Percentiles rank a stretch among this genome's conserved stretches.
Evolutionary conservation across 2,329 filamentous ascomycete genomes (phyloP).

Genomic region (Aspergillus fumigatiaffinis): DNA sequence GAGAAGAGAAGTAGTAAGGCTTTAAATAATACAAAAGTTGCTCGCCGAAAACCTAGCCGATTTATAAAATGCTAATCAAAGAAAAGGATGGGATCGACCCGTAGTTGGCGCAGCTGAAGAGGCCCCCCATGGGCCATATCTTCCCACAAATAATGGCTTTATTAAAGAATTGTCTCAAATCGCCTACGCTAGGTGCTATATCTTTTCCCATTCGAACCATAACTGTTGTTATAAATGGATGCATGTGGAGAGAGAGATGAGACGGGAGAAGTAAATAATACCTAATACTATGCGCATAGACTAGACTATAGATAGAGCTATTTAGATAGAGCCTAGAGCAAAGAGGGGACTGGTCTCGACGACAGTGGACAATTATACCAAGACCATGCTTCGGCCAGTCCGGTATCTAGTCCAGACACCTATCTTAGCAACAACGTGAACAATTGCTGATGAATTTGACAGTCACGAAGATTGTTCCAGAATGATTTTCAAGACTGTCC

Average conservation of each 20-base stretch:
- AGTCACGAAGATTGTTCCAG: background rate
- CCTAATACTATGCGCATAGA: background rate
- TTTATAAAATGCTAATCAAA: constrained; percentile 12
- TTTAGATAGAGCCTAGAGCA: background rate
- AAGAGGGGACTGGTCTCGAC: background rate
- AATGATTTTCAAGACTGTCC: background rate
- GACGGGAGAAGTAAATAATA: background rate
- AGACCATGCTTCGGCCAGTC: background rate
- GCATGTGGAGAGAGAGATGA: background rate
- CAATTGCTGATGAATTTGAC: background rate
- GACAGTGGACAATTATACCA: background rate
- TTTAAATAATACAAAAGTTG: constrained; percentile 1
- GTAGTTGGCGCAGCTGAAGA: constrained; percentile 14
- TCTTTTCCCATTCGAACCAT: background rate
- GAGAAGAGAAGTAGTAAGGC: background rate
- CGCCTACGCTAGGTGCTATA: constrained; percentile 4
- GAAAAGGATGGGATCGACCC: constrained; percentile 17
- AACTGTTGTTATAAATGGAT: constrained; percentile 9
- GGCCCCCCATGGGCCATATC: background rate
- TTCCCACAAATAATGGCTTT: background rate
- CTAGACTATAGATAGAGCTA: background rate
- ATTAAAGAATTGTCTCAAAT: constrained; percentile 22
- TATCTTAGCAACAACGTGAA: background rate
- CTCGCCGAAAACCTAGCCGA: background rate
- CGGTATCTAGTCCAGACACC: background rate